phyloP scores from a whole-genome alignment of 164 flowering plant genomes.

The Euptelea pleiosperma region DNA sequence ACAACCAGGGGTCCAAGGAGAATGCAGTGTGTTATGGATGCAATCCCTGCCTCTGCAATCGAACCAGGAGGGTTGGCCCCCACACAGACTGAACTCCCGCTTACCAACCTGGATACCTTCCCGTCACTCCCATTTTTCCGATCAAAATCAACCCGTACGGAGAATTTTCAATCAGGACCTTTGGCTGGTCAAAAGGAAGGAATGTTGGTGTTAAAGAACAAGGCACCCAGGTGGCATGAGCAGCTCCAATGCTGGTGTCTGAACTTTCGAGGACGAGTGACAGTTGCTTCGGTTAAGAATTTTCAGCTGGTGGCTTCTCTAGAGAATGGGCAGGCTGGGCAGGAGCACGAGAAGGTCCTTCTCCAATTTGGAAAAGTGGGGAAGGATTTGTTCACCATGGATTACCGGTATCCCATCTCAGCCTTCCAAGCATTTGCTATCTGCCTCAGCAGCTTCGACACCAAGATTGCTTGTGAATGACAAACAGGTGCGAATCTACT shows the following conservation, averaged over 20 bases:
- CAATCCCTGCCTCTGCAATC: constrained; percentile 57
- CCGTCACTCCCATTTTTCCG: constrained; percentile 48
- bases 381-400: constrained; percentile 80
- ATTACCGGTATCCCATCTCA: constrained; percentile 69
- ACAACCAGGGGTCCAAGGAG: constrained; percentile 68
- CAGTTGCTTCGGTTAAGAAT: constrained; percentile 82
- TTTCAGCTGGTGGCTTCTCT: constrained; percentile 71
- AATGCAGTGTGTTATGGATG: constrained; percentile 64
- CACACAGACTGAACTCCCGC: constrained; percentile 54
- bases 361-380: constrained; percentile 81
- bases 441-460: constrained; percentile 85
- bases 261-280: constrained; percentile 75
- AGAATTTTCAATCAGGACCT: constrained; percentile 35
- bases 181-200: constrained; percentile 38
- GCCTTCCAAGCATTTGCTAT: constrained; percentile 81
- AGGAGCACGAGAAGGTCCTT: constrained; percentile 56
- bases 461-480: constrained; percentile 82
- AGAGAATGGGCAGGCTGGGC: constrained; percentile 40
- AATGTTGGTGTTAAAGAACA: constrained; percentile 50
- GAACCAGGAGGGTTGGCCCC: constrained; percentile 71
- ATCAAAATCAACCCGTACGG: constrained; percentile 41
- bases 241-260: constrained; percentile 87
- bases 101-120: constrained; percentile 36
- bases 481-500: constrained; percentile 22
- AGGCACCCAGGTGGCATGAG: constrained; percentile 85